A percentile compares a stretch with the other conserved stretches of the same genome.
Evolutionary conservation across 306 rosid genomes (phyloP).

Genomic region (Clitoria ternatea): DNA sequence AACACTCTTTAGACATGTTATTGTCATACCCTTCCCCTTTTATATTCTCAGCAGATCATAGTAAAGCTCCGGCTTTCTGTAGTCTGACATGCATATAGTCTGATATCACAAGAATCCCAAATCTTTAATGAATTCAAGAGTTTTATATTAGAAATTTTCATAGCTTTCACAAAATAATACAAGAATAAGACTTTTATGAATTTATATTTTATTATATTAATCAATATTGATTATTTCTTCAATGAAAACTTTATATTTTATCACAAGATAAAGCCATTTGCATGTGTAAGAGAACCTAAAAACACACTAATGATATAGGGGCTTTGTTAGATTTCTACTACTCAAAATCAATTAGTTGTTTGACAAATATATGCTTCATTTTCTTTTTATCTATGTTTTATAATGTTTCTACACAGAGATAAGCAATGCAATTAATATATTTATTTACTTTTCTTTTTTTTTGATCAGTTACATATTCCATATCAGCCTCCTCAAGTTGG

Average conservation of each 20-base stretch:
- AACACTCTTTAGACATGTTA: background rate
- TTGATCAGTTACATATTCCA: no score
- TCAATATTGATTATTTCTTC: background rate
- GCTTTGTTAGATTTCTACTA: no score
- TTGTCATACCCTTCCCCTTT: background rate
- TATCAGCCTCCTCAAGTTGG: no score
- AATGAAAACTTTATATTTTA: background rate
- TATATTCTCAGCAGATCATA: slow-evolving; percentile 49
- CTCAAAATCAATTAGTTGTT: no score
- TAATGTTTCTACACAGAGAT: no score
- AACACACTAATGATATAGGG: background rate
- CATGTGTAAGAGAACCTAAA: background rate
- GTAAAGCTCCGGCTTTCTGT: slow-evolving; percentile 64
- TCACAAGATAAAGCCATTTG: background rate
- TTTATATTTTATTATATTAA: background rate
- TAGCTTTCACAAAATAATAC: background rate
- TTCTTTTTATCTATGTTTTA: no score
- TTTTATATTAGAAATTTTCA: background rate
- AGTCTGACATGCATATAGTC: slow-evolving; percentile 47
- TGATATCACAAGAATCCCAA: slow-evolving; percentile 30
- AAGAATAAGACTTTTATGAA: background rate
- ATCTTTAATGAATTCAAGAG: background rate
- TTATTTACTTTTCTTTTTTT: no score
- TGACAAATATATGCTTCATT: no score
- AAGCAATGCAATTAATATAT: no score